These are phyloP conservation scores for Kregervanrija fluxuum DNA, from an alignment of 805 yeast genomes.

Conservation along the genomic window DNA sequence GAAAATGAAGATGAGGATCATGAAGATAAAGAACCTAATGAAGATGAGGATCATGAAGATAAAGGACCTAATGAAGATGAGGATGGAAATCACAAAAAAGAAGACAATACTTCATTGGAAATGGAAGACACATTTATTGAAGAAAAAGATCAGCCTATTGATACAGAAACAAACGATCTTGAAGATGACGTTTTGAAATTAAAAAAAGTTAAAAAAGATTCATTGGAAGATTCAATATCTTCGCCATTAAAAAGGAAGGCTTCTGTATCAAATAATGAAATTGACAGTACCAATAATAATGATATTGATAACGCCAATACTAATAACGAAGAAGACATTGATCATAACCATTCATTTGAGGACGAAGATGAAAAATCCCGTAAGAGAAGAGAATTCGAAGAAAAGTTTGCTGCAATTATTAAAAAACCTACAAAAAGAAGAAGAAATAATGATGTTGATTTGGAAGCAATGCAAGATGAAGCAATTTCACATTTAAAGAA, in stretches of 20 bases:
- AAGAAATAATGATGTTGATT: constrained; percentile 81
- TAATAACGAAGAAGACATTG: constrained; percentile 3
- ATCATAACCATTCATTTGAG: constrained; percentile 8
- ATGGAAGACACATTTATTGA: neutral
- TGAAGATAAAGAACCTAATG: constrained; percentile 6
- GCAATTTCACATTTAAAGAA: constrained; percentile 73
- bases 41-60: constrained; percentile 6
- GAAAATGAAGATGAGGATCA: constrained; percentile 3
- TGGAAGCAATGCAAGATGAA: constrained; percentile 94
- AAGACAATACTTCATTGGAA: neutral
- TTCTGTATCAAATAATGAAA: too few species aligned
- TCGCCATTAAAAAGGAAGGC: too few species aligned
- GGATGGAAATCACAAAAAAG: neutral
- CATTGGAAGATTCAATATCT: too few species aligned
- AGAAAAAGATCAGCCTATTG: constrained; percentile 2
- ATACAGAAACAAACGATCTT: constrained; percentile 16
- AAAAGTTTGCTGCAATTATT: constrained; percentile 67
- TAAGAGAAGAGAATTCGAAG: constrained; percentile 74
- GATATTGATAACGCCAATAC: neutral
- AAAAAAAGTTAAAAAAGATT: constrained; percentile 10
- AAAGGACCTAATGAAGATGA: neutral
- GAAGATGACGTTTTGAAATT: constrained; percentile 14
- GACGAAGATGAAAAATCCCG: constrained; percentile 31
- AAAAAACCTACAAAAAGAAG: constrained; percentile 50
- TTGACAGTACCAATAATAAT: too few species aligned